Base-by-base conservation (phyloP, 1,139 yeast genomes). In the Candida sp. region DNA sequence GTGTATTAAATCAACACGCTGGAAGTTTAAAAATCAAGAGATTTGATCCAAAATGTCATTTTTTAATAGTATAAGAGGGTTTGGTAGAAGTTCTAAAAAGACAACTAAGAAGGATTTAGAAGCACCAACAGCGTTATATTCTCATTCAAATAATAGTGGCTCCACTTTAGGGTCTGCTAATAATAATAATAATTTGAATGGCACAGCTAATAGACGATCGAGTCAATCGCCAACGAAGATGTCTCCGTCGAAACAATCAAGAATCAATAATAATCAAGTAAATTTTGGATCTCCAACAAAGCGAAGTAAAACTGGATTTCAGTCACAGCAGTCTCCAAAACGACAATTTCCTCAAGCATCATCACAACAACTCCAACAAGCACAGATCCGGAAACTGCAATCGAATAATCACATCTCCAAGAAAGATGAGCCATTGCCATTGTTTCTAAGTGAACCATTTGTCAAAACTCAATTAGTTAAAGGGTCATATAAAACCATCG, bases 401-500 rank as follows among this genome's bases (percentile, higher is more conserved):
- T 15, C 19, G 19, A 15, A 15, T 15, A 15, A 15, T 15, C 19
- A 15, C 19, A 15, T 12, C 19, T 12, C 34, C 19, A 32, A 6
- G 19, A 38, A 45, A 21, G 46, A 52, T 9, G 49, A 43, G 8
- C 41, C 45, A 21, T 55, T 67, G 42, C 95, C 91, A 8, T 72
- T 86, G 40, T 93, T 90, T 59, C 63, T 93, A 55, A 85, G 95
- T 60, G 97, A 91, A 53, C 98, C 98, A 11, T 95, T 87, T 64
- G 95, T 91, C 5, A 84, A 91, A 49, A 88, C 97, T 0, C 96
- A 98, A 0, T 72, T 93, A 38, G 99, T 95, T 30, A 93, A 93
- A 58, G 99, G 99, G n/a, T 87, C 96, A 1, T 95, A 90, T 70
- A 90, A 87, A 57, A 91, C 99, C 1, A 93, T 93, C 51, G 98